Evolutionary conservation across 169 alveolate species (phyloP), one percentile per base, ranked within the genome.

Genomic region (Cryptosporidium meleagridis): DNA sequence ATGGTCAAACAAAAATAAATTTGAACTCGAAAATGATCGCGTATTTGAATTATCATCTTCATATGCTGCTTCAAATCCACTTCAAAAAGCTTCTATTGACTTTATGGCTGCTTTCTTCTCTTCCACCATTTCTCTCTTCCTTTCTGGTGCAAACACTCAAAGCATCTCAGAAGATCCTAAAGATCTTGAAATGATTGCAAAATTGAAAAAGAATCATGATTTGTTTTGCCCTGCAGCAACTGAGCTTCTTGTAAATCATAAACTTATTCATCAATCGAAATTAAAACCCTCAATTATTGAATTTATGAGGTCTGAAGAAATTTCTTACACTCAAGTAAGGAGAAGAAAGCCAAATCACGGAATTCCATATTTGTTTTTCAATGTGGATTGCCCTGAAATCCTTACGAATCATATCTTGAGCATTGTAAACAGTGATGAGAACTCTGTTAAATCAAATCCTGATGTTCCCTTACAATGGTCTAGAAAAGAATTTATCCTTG

Each of bases 301-400:
- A 26, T 31, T 18, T 10, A 12, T 80, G 52, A 62, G 73, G 52
- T 23, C 65, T 59, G 14, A 80, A 1, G 80, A 80, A 23, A 33
- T 59, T 16, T 62, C 89, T 6, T 80, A 80, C 23, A 39, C 67
- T 39, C 52, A 62, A 67, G 51, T 80, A 10, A 59, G 89, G 29
- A 53, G 68, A n/a, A 45, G 12, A n/a, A 62, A 62, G 52, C 65
- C 89, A 18, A 37, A 3, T 62, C 2, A n/a, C 39, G 89, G 89
- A 23, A 44, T 65, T 31, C 89, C 89, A 23, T 80, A 80, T 41
- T 80, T 80, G 41, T 65, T 80, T 45, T 80, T 80, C 23, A 80
- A 80, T 18, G 33, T 12, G 0, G 89, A 80, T 65, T 80, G 89
- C 26, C 89, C 89, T 14, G 65, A 65, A n/a, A 21, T 61, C 8